A percentile compares a stretch with the other conserved stretches of the same genome.
These are phyloP conservation scores for Stachybotrys echinatus DNA, from an alignment of 2,329 filamentous ascomycete genomes.

Conservation along the genomic window DNA sequence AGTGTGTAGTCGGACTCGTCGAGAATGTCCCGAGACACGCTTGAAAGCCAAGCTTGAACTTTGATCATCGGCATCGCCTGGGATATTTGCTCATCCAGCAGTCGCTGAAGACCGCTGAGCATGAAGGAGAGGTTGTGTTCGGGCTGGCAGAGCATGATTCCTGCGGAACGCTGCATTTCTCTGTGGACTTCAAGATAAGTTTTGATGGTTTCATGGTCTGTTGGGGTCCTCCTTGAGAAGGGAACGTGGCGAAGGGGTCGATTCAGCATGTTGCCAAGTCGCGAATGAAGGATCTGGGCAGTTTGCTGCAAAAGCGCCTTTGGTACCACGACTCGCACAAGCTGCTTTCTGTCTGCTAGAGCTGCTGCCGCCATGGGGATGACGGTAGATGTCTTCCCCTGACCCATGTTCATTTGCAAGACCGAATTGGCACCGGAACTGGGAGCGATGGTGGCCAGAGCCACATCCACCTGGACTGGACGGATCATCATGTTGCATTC, in stretches of 20 bases:
- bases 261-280: slow-evolving; percentile 49
- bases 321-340: slow-evolving; percentile 52
- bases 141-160: slow-evolving; percentile 55
- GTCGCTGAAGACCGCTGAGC: slow-evolving; percentile 52
- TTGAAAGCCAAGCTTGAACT: slow-evolving; percentile 45
- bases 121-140: slow-evolving; percentile 63
- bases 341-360: slow-evolving; percentile 37
- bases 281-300: slow-evolving; percentile 47
- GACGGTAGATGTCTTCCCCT: slow-evolving; percentile 55
- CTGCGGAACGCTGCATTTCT: slow-evolving; percentile 33
- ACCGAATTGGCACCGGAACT: slow-evolving; percentile 49
- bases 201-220: slow-evolving; percentile 25
- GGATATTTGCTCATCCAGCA: slow-evolving; percentile 40
- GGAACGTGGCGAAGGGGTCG: slow-evolving; percentile 51
- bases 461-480: slow-evolving; percentile 56
- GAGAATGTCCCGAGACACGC: slow-evolving; percentile 52
- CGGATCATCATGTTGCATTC: slow-evolving; percentile 60
- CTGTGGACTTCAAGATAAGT: slow-evolving; percentile 24
- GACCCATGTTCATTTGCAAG: slow-evolving; percentile 63
- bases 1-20: slow-evolving; percentile 60
- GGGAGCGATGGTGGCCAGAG: slow-evolving; percentile 53
- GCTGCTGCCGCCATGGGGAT: slow-evolving; percentile 44
- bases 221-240: slow-evolving; percentile 44
- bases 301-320: slow-evolving; percentile 54
- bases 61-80: slow-evolving; percentile 45